Conservation (phyloP, 768 basidiomycete species). For the Tricholomella constricta region DNA sequence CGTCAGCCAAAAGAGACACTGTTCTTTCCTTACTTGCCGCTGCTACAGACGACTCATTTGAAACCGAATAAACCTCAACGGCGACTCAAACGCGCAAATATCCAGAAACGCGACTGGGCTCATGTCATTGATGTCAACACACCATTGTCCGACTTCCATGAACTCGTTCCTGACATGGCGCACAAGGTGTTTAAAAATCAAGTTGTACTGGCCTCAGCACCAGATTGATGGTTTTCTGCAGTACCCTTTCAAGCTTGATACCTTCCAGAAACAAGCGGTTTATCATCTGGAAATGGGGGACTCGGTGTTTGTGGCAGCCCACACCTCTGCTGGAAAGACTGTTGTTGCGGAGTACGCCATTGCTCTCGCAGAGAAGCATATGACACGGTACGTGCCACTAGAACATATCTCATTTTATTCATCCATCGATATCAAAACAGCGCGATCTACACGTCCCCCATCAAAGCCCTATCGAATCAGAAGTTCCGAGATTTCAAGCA, state of each 20-base stretch:
- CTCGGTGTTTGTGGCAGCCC: slow-evolving; percentile 99
- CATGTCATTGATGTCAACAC: slow-evolving; percentile 95
- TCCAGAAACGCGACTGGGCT: slow-evolving; percentile 94
- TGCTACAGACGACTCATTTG: slow-evolving; percentile 55
- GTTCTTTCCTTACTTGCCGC: slow-evolving; percentile 3
- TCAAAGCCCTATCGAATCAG: slow-evolving; percentile 98
- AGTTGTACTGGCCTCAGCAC: not conserved
- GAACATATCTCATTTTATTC: slow-evolving; percentile 13
- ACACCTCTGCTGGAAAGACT: slow-evolving; percentile 99
- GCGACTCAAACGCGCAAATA: slow-evolving; percentile 42
- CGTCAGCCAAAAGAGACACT: not conserved
- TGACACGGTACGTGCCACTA: slow-evolving; percentile 76
- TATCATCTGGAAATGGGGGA: slow-evolving; percentile 97
- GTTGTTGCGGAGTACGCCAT: slow-evolving; percentile 99
- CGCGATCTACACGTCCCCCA: slow-evolving; percentile 98
- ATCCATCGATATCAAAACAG: slow-evolving; percentile 41
- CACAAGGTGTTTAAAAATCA: slow-evolving; percentile 63
- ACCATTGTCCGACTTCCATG: slow-evolving; percentile 83
- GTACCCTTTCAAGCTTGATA: slow-evolving; percentile 99
- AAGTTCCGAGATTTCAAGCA: slow-evolving; percentile 99
- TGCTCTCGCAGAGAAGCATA: slow-evolving; percentile 93
- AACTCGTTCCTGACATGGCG: slow-evolving; percentile 96
- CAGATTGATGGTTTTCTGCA: slow-evolving; percentile 26
- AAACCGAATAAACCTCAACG: slow-evolving; percentile 51
- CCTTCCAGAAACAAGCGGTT: slow-evolving; percentile 98